A percentile compares a stretch with the other conserved stretches of the same genome.
These are phyloP conservation scores for Geranium incanum DNA, from an alignment of 441 rosid genomes.

Conservation along the genomic window DNA sequence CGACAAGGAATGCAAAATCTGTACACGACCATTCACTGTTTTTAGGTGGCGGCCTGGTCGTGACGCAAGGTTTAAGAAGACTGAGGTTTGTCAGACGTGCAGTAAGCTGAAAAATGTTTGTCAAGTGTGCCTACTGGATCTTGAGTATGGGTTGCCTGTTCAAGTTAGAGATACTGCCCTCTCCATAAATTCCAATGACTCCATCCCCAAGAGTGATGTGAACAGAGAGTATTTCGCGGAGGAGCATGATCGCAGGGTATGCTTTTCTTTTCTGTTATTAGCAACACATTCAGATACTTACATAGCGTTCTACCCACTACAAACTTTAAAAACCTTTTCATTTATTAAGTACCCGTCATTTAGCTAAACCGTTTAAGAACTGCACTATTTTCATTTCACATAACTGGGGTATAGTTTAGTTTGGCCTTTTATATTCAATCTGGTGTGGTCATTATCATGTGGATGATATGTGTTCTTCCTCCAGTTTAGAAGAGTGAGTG, in stretches of 20 bases:
- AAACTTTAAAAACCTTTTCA: background rate
- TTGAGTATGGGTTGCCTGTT: conserved; percentile 91
- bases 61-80: conserved; percentile 82
- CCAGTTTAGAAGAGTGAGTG: background rate
- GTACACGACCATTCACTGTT: conserved; percentile 88
- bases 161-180: conserved; percentile 93
- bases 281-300: background rate
- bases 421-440: background rate
- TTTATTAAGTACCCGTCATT: background rate
- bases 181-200: conserved; percentile 68
- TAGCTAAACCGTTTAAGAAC: conserved; percentile 1
- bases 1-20: conserved; percentile 95
- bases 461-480: background rate
- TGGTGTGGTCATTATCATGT: background rate
- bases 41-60: conserved; percentile 97
- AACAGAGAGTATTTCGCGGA: conserved; percentile 92
- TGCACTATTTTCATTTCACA: background rate
- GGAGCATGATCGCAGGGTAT: conserved; percentile 89
- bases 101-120: conserved; percentile 93
- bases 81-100: conserved; percentile 90
- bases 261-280: conserved; percentile 9
- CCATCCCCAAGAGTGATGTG: conserved; percentile 93
- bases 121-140: conserved; percentile 93
- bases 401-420: background rate
- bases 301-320: background rate